Evolutionary conservation across 805 yeast species (phyloP), one percentile per base, ranked within the genome.

Genomic region (Lipomyces spencermartinsiae): DNA sequence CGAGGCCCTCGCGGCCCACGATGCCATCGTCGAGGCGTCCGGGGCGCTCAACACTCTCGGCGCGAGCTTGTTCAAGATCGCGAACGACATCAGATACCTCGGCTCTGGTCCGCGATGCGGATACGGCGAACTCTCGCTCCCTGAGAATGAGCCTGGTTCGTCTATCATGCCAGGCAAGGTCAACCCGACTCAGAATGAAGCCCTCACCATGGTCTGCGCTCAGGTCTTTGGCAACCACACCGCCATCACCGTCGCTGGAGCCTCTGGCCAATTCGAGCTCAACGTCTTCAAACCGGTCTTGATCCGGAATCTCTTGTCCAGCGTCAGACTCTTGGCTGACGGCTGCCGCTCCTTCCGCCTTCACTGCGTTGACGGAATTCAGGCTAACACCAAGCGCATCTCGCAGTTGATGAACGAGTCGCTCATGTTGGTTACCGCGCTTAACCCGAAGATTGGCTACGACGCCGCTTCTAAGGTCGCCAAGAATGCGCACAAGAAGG

Each of bases 61-160:
- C 56, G 91, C 87, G 53, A 93, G 98, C 29, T 84, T 95, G 75
- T 95, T 84, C 89, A 95, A 95, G 86, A 95, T 95, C 76, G 98
- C 98, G 76, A 92, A 95, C 81, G 99, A 95, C 80, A 95, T 95
- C 80, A 87, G 99, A 83, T 95, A 95, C 86, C 87, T 95, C 75
- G 99, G 98, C 73, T 92, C 97, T 59, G 99, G 99, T 77, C 99
- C 99, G 79, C 90, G 99, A 84, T 95, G 99, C 83, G 99, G 99
- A 72, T 95, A 95, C 83, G 98, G 98, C 66, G 99, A 95, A 83
- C 87, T 95, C 74, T 78, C 92, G 34, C 84, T 95, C 75, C 99
- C 99, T 72, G 98, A 94, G 84, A 95, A 95, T 82, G 99, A 95
- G 84, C 99, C 99, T 66, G 99, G 99, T 78, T 92, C 98, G 68